These are phyloP conservation scores for Shiraia bambusicola DNA, from an alignment of 2,329 filamentous ascomycete species.

Conservation along the genomic window DNA sequence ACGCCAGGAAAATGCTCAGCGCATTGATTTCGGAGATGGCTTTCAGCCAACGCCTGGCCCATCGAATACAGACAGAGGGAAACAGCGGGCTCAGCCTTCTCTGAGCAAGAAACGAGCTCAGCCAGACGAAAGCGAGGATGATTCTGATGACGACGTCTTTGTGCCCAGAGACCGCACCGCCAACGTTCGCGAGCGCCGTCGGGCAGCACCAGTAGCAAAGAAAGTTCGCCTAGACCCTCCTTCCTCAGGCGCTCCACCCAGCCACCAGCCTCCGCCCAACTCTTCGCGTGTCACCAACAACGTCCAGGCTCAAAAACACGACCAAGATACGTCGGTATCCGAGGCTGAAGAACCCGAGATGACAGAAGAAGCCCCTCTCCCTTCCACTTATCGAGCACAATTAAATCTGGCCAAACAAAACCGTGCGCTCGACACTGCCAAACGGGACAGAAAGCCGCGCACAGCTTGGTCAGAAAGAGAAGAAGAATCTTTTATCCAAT, in stretches of 20 bases:
- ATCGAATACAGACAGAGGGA: conserved; percentile 26
- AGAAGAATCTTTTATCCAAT: conserved; percentile 48
- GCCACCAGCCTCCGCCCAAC: conserved; percentile 28
- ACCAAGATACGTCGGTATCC: conserved; percentile 25
- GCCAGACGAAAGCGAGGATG: conserved; percentile 29
- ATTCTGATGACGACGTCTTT: conserved; percentile 48
- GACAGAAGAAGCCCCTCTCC: conserved; percentile 25
- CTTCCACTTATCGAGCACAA: conserved; percentile 18
- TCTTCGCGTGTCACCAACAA: not conserved
- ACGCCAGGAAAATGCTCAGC: conserved; percentile 42
- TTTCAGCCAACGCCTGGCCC: conserved; percentile 31
- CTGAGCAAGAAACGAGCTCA: conserved; percentile 27
- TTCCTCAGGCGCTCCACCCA: conserved; percentile 27
- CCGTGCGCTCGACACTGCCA: conserved; percentile 1
- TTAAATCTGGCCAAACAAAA: conserved; percentile 22
- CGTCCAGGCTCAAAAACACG: conserved; percentile 1
- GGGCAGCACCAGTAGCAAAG: conserved; percentile 36
- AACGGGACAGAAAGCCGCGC: conserved; percentile 17
- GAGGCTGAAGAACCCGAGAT: conserved; percentile 29
- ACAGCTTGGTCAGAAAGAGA: conserved; percentile 33
- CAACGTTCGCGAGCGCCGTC: conserved; percentile 39
- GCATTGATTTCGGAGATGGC: conserved; percentile 44
- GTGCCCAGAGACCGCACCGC: conserved; percentile 42
- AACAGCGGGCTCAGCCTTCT: conserved; percentile 28
- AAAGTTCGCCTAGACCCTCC: conserved; percentile 26